Base-by-base conservation (phyloP, 129 eudicot genomes). In the Pittosporum tobira region DNA sequence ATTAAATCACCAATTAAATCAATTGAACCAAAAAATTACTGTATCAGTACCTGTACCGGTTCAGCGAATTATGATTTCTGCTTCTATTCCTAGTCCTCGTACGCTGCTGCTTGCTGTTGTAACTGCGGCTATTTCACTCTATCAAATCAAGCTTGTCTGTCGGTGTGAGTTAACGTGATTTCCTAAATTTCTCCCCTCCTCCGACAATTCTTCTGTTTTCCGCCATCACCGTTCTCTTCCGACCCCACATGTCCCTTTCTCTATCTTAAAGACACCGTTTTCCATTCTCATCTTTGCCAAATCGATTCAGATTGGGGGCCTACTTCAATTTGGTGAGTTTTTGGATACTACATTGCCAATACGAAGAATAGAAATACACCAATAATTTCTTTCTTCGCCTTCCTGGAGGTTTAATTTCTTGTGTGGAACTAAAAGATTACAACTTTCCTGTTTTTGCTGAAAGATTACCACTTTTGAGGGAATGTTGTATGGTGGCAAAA, bases 401-500 rank as follows among this genome's bases (percentile, higher is more conserved):
- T 15, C 14, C 14, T 45, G 16, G 9, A 52, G 38, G 65, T 37
- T 67, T 48, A 6, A 1, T 18, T 27, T 27, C 29, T 24, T 69
- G 59, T 34, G 6, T 20, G 14, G 40, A 31, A n/a, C n/a, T n/a
- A n/a, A n/a, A n/a, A n/a, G n/a, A n/a, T n/a, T n/a, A n/a, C n/a
- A n/a, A n/a, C n/a, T n/a, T n/a, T n/a, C n/a, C n/a, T n/a, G n/a
- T n/a, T n/a, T n/a, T n/a, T n/a, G n/a, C n/a, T n/a, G n/a, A n/a
- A n/a, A n/a, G n/a, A n/a, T n/a, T n/a, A n/a, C n/a, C n/a, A n/a
- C n/a, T n/a, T n/a, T n/a, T n/a, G n/a, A 5, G 57, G 14, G n/a
- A 60, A 38, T 73, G 79, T 25, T 65, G 70, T 75, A 67, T 12
- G 58, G 67, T 46, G 56, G 70, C 48, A 77, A 79, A n/a, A 85